phyloP scores from a whole-genome alignment of 2,329 filamentous ascomycete genomes.

The Fusarium sublunatum region DNA sequence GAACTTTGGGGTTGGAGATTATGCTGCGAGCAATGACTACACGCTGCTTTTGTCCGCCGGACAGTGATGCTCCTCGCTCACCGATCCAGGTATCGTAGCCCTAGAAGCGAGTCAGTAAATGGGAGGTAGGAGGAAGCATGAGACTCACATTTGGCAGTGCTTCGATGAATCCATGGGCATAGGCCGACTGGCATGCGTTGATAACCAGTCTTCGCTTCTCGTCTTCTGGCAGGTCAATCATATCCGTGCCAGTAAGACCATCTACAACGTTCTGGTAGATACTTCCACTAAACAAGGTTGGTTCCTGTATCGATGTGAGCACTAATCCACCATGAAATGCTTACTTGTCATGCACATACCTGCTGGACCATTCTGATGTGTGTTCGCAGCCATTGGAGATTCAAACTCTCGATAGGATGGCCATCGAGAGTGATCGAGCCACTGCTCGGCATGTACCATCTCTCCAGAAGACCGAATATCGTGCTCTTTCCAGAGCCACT shows the following conservation, averaged over 20 bases:
- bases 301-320: constrained; percentile 54
- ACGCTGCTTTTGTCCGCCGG: constrained; percentile 74
- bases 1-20: constrained; percentile 69
- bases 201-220: constrained; percentile 59
- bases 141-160: constrained; percentile 54
- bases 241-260: constrained; percentile 56
- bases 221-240: constrained; percentile 53
- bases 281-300: constrained; percentile 63
- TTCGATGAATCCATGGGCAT: constrained; percentile 65
- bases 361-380: constrained; percentile 64
- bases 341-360: constrained; percentile 24
- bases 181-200: constrained; percentile 62
- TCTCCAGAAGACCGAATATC: constrained; percentile 65
- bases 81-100: constrained; percentile 72
- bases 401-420: constrained; percentile 55
- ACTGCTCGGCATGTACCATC: constrained; percentile 66
- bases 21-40: constrained; percentile 75
- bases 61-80: constrained; percentile 72
- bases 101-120: constrained; percentile 26
- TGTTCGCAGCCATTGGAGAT: constrained; percentile 64
- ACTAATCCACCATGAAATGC: fast-evolving
- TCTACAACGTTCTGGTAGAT: constrained; percentile 65
- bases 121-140: fast-evolving
- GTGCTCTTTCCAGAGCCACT: constrained; percentile 71
- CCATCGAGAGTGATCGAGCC: constrained; percentile 61